Conservation (phyloP, 2,329 filamentous ascomycete species). For the Aspergillus sergii region DNA sequence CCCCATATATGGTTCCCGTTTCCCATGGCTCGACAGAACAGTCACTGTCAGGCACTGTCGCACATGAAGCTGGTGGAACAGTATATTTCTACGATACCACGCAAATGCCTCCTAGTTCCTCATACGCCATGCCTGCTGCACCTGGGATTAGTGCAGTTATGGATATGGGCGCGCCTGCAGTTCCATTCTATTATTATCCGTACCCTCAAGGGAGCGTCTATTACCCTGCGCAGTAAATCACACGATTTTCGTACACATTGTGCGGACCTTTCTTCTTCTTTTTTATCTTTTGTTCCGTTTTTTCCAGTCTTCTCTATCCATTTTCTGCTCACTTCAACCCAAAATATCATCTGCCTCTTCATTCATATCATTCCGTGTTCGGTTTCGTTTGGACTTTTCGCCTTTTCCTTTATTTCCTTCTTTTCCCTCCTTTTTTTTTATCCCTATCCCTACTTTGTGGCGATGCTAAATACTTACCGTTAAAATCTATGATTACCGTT, state of each 20-base stretch:
- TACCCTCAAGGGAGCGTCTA: constrained; percentile 62
- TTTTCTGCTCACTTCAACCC: constrained; percentile 14
- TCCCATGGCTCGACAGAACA: constrained; percentile 36
- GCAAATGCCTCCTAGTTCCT: constrained; percentile 61
- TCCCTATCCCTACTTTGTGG: constrained; percentile 8
- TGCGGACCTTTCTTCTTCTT: constrained; percentile 8
- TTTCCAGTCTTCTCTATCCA: constrained; percentile 20
- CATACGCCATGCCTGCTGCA: constrained; percentile 53
- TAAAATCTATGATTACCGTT: constrained; percentile 29
- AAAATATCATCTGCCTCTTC: constrained; percentile 1
- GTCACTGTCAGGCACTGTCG: constrained; percentile 61
- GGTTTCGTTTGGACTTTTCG: constrained; percentile 2
- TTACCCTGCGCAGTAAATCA: constrained; percentile 52
- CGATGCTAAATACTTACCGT: background rate
- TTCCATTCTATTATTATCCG: constrained; percentile 56
- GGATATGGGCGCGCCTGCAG: constrained; percentile 69
- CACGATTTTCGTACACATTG: background rate
- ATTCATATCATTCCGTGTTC: constrained; percentile 3
- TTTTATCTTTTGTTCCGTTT: constrained; percentile 12
- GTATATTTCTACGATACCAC: constrained; percentile 89
- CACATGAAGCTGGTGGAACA: constrained; percentile 92
- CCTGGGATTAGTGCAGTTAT: constrained; percentile 58
- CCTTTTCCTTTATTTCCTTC: constrained; percentile 17
- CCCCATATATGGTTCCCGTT: constrained; percentile 37
- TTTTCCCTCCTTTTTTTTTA: constrained; percentile 27